Evolutionary conservation across 2,329 filamentous ascomycete species (phyloP).

Genomic region (Teratosphaeria viscida): DNA sequence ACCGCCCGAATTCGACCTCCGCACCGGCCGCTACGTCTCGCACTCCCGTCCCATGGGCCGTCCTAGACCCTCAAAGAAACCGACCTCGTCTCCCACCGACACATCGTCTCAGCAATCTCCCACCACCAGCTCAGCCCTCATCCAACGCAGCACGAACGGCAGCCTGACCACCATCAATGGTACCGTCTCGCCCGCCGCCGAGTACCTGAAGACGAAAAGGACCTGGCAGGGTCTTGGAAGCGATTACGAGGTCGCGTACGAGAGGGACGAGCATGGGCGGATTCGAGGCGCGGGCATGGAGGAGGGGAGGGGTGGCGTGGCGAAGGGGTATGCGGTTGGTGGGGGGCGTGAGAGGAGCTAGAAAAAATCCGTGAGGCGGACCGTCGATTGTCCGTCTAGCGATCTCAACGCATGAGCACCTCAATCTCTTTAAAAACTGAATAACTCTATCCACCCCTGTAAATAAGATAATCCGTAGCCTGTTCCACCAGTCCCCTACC

Average conservation of each 20-base stretch:
- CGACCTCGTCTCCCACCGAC: not conserved
- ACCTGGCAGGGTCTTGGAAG: slow-evolving; percentile 89
- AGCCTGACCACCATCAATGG: slow-evolving; percentile 67
- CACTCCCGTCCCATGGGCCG: slow-evolving; percentile 61
- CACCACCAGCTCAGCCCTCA: slow-evolving; percentile 40
- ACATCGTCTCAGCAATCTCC: not conserved
- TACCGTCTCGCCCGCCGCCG: slow-evolving; percentile 80
- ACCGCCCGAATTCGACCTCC: slow-evolving; percentile 81
- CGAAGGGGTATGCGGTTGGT: slow-evolving; percentile 75
- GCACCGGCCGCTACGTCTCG: slow-evolving; percentile 74
- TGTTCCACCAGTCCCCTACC: too few relatives aligned
- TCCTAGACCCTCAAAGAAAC: not conserved
- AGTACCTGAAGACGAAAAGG: slow-evolving; percentile 69
- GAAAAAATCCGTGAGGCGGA: too few relatives aligned
- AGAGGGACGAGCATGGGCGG: slow-evolving; percentile 43
- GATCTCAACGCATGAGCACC: too few relatives aligned
- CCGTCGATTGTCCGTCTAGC: too few relatives aligned
- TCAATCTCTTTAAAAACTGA: too few relatives aligned
- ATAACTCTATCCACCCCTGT: too few relatives aligned
- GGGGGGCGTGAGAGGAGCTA: slow-evolving; percentile 13
- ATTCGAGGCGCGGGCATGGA: slow-evolving; percentile 57
- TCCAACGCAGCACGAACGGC: slow-evolving; percentile 57
- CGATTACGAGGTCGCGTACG: slow-evolving; percentile 59
- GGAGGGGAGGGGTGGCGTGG: slow-evolving; percentile 77
- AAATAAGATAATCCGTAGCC: too few relatives aligned